phyloP scores from a whole-genome alignment of 192 early-diverging fungal species.

The Podila verticillata region DNA sequence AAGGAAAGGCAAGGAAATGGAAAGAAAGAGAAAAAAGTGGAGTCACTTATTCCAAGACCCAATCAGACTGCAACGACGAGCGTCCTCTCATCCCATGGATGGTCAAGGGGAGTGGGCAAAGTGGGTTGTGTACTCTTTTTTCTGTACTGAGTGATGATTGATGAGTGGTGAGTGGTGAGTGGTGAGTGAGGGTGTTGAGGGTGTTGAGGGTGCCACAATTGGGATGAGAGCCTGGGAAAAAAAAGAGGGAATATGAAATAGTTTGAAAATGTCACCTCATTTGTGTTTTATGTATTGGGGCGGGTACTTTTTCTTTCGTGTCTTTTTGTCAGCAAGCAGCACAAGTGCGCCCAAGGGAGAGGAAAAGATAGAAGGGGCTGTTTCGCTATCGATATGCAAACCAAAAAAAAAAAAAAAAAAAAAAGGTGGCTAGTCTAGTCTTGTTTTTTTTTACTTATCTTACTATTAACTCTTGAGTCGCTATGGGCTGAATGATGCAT shows the following conservation, averaged over 20 bases:
- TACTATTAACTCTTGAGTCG: not conserved
- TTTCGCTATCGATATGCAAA: too few relatives aligned
- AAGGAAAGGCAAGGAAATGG: too few relatives aligned
- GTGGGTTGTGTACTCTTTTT: not conserved
- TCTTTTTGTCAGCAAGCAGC: not conserved
- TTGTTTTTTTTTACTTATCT: not conserved
- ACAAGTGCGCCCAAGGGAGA: not conserved
- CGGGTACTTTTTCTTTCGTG: not conserved
- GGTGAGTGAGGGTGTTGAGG: too few relatives aligned
- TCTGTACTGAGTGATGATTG: not conserved
- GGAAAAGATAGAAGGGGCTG: too few relatives aligned
- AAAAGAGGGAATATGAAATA: not conserved
- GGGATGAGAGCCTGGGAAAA: conserved; percentile 37
- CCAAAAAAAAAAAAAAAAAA: not conserved
- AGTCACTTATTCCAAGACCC: too few relatives aligned
- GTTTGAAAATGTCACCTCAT: conserved; percentile 2
- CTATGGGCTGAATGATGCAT: too few relatives aligned
- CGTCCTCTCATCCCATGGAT: too few relatives aligned
- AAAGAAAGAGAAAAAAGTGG: too few relatives aligned
- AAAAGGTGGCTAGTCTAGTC: not conserved
- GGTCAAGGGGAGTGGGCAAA: too few relatives aligned
- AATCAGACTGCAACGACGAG: too few relatives aligned
- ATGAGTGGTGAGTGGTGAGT: not conserved
- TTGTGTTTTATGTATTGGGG: not conserved
- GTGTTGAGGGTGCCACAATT: too few relatives aligned